phyloP scores from a whole-genome alignment of 169 alveolate genomes.

The Fabrea salina region DNA sequence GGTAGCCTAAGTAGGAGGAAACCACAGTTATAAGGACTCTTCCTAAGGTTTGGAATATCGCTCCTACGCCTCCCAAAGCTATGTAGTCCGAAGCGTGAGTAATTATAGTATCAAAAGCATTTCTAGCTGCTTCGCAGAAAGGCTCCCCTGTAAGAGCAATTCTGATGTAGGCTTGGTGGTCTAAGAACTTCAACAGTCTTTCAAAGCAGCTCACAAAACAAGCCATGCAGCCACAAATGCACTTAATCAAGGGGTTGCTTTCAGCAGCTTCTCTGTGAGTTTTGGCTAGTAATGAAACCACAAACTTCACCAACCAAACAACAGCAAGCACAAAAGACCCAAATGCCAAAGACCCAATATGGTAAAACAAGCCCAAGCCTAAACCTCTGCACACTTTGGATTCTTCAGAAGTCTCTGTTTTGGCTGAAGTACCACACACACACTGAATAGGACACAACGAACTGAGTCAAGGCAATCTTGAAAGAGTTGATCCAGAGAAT shows the following conservation, averaged over 20 bases:
- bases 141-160: slow-evolving; percentile 74
- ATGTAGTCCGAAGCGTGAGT: slow-evolving; percentile 61
- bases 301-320: slow-evolving; percentile 72
- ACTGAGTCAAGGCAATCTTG: slow-evolving; percentile 76
- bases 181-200: slow-evolving; percentile 79
- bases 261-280: background rate
- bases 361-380: slow-evolving; percentile 76
- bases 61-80: background rate
- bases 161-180: slow-evolving; percentile 87
- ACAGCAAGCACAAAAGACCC: slow-evolving; percentile 87
- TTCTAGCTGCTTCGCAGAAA: slow-evolving; percentile 86
- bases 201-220: slow-evolving; percentile 81
- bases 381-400: slow-evolving; percentile 52
- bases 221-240: slow-evolving; percentile 45
- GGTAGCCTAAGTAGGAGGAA: slow-evolving; percentile 10
- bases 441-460: slow-evolving; percentile 78
- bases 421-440: slow-evolving; percentile 79
- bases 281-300: slow-evolving; percentile 23
- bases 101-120: slow-evolving; percentile 71
- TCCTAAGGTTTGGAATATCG: slow-evolving; percentile 8
- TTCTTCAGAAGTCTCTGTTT: slow-evolving; percentile 63
- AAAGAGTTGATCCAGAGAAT: slow-evolving; percentile 84
- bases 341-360: slow-evolving; percentile 87
- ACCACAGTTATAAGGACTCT: background rate
- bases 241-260: background rate